These are phyloP conservation scores for Alternaria ethzedia DNA, from an alignment of 2,329 filamentous ascomycete species.

Conservation along the genomic window DNA sequence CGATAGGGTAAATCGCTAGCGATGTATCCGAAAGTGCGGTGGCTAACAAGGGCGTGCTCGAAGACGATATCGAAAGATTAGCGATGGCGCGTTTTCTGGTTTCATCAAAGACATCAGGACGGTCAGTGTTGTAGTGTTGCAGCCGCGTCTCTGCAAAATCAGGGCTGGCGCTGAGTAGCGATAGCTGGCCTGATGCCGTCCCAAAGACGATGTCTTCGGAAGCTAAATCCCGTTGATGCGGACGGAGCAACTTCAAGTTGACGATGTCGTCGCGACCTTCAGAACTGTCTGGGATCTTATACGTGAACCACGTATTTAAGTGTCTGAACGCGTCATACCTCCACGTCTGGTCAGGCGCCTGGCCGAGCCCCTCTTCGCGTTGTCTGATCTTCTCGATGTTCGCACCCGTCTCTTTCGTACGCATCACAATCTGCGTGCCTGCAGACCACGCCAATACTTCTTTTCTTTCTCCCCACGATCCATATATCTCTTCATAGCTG, in stretches of 20 bases:
- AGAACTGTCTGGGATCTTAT: constrained; percentile 57
- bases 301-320: constrained; percentile 57
- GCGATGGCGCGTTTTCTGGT: not conserved
- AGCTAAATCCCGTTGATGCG: constrained; percentile 46
- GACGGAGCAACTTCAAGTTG: constrained; percentile 59
- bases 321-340: constrained; percentile 43
- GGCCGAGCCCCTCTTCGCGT: constrained; percentile 9
- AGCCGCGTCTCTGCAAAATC: constrained; percentile 13
- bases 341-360: constrained; percentile 25
- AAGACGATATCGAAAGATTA: constrained; percentile 55
- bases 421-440: constrained; percentile 62
- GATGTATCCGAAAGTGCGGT: constrained; percentile 56
- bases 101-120: constrained; percentile 52
- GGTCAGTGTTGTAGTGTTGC: constrained; percentile 51
- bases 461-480: constrained; percentile 51
- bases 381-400: constrained; percentile 29
- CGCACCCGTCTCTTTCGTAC: constrained; percentile 54
- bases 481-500: constrained; percentile 60
- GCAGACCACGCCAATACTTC: constrained; percentile 68
- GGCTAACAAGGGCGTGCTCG: constrained; percentile 55
- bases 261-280: constrained; percentile 67
- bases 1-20: constrained; percentile 56
- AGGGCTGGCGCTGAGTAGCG: constrained; percentile 33
- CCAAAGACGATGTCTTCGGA: constrained; percentile 61
- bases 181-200: constrained; percentile 62